Base-by-base conservation (phyloP, 345 rosid species). In the Zanthoxylum bungeanum region DNA sequence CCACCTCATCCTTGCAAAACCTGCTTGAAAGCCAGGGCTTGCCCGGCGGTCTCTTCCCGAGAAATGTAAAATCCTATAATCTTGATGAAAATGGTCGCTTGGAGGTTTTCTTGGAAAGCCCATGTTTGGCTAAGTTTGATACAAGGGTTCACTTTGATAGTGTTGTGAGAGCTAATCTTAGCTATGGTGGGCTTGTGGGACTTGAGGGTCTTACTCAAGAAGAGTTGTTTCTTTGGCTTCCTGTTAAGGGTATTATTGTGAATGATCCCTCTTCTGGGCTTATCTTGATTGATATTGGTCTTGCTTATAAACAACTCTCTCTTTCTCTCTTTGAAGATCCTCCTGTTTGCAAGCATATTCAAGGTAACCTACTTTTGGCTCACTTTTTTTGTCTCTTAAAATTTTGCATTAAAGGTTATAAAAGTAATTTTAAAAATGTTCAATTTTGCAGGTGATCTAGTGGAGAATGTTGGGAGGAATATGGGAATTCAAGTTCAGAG, bases 241-340 rank as follows among this genome's bases (percentile, higher is more conserved):
- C 97, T 0, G 92, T 93, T 4, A 89, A 87, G 72, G 93, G 91
- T 70, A 91, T 93, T 52, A 76, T 79, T 21, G 96, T 89, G 16
- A 85, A 68, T n/a, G 93, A 91, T 79, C 88, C 96, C 24, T 79
- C 90, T 42, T 89, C 98, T 67, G 97, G 98, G 39, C 73, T 93
- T 75, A 91, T 93, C 60, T 77, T 88, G 64, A 81, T 93, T 53
- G 97, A 93, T 76, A 91, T 93, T 44, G 97, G 87, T 22, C 84
- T 91, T 71, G 97, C 97, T 85, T 85, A 79, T 76, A 91, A 91
- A 56, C 92, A 88, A 65, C 88, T 91, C 47, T 89, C 98, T 72
- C 80, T 87, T 47, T 88, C 96, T 80, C 87, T 93, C 50, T 93
- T 93, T 73, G 97, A 93, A 89, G 88, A 83, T 55, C 98, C 98